These are phyloP conservation scores for Gnaphalium uliginosum DNA, from an alignment of 129 eudicot species.

Conservation along the genomic window DNA sequence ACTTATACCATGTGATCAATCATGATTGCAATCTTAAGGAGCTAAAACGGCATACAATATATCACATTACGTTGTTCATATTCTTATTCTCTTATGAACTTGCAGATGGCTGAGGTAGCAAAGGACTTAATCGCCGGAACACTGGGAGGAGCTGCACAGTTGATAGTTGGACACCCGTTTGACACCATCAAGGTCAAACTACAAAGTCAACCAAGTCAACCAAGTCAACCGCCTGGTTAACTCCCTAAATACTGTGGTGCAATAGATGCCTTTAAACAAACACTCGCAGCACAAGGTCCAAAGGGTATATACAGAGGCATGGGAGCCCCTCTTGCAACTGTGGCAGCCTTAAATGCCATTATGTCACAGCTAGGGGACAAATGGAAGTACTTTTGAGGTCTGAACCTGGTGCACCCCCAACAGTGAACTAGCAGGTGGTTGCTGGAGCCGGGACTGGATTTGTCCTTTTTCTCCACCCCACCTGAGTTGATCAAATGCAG, in stretches of 20 bases:
- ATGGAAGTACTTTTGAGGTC: slow-evolving; percentile 80
- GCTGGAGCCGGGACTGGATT: slow-evolving; percentile 92
- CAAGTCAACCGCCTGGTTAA: slow-evolving; percentile 72
- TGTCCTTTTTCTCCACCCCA: slow-evolving; percentile 79
- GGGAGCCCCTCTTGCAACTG: slow-evolving; percentile 99
- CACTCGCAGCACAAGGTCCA: slow-evolving; percentile 83
- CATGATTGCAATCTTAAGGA: background rate
- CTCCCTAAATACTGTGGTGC: slow-evolving; percentile 77
- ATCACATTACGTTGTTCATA: slow-evolving; percentile 10
- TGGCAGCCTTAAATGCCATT: slow-evolving; percentile 85
- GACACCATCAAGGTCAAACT: slow-evolving; percentile 92
- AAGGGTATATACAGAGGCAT: slow-evolving; percentile 87
- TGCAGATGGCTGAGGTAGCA: slow-evolving; percentile 80
- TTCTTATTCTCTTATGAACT: background rate
- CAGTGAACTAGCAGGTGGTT: slow-evolving; percentile 71
- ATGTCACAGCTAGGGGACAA: slow-evolving; percentile 78
- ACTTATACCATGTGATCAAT: background rate
- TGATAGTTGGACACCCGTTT: slow-evolving; percentile 81
- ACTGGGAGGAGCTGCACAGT: slow-evolving; percentile 80
- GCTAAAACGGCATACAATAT: background rate
- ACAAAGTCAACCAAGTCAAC: slow-evolving; percentile 97
- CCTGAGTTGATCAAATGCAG: slow-evolving; percentile 93
- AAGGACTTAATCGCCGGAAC: slow-evolving; percentile 85
- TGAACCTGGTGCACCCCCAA: slow-evolving; percentile 63
- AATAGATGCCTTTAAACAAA: slow-evolving; percentile 84